phyloP scores from a whole-genome alignment of 176 grass and related monocot species.

The Phyllostachys edulis region DNA sequence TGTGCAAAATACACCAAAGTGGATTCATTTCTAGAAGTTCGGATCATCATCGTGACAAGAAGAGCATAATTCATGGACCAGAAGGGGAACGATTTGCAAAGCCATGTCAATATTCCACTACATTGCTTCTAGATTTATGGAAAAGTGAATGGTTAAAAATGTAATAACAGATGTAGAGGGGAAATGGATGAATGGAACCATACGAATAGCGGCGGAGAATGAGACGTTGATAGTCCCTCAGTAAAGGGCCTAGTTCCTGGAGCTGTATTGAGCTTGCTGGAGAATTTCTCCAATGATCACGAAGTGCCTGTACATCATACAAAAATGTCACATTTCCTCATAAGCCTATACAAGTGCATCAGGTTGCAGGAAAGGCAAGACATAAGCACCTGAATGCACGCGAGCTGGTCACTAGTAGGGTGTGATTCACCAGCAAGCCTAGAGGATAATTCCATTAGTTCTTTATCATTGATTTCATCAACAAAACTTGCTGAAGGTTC shows the following conservation, averaged over 20 bases:
- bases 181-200: slow-evolving; percentile 30
- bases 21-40: slow-evolving; percentile 11
- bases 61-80: slow-evolving; percentile 22
- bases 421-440: slow-evolving; percentile 64
- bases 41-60: not conserved
- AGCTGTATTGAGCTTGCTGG: slow-evolving; percentile 59
- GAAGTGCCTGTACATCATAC: slow-evolving; percentile 58
- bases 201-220: slow-evolving; percentile 54
- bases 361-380: not conserved
- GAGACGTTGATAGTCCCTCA: slow-evolving; percentile 82
- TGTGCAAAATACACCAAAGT: not conserved
- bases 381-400: slow-evolving; percentile 66
- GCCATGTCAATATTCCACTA: not conserved
- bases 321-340: slow-evolving; percentile 3
- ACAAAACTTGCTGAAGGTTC: slow-evolving; percentile 59
- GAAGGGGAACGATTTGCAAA: not conserved
- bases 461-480: slow-evolving; percentile 78
- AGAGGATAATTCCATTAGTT: slow-evolving; percentile 66
- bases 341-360: slow-evolving; percentile 14
- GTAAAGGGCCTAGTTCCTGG: slow-evolving; percentile 74
- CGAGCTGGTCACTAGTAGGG: slow-evolving; percentile 55
- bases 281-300: slow-evolving; percentile 74
- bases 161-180: not conserved
- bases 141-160: not conserved
- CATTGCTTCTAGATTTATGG: not conserved